Evolutionary conservation across 2,329 filamentous ascomycete species (phyloP).

Genomic region (Cladosporium velox): DNA sequence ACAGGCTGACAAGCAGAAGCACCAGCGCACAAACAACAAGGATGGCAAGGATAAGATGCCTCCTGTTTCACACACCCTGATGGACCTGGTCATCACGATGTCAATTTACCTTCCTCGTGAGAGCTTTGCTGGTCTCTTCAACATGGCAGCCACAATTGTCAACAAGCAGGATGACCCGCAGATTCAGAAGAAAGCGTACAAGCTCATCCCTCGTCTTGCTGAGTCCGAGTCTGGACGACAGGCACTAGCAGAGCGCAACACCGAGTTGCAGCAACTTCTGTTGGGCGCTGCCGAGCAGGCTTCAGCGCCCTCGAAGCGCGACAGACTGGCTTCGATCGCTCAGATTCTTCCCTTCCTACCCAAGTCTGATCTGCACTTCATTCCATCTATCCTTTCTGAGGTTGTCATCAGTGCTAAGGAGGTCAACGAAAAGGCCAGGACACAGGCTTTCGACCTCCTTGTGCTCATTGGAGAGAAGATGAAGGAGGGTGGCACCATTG

Average conservation of each 20-base stretch:
- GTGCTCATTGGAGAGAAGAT: conserved; percentile 87
- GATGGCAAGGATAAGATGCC: conserved; percentile 73
- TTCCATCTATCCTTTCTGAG: conserved; percentile 86
- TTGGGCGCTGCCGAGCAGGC: conserved; percentile 80
- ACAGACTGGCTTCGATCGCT: conserved; percentile 79
- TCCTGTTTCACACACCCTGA: conserved; percentile 88
- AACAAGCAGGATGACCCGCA: conserved; percentile 82
- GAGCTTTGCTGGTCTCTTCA: conserved; percentile 82
- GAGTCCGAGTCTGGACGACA: conserved; percentile 74
- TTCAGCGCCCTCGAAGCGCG: conserved; percentile 79
- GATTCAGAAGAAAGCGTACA: conserved; percentile 98
- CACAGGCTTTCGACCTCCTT: conserved; percentile 84
- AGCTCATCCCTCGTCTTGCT: conserved; percentile 87
- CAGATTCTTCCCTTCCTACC: conserved; percentile 80
- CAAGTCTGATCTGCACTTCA: conserved; percentile 80
- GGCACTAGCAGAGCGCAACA: conserved; percentile 74
- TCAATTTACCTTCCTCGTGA: conserved; percentile 87
- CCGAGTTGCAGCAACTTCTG: conserved; percentile 79
- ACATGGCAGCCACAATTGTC: conserved; percentile 80
- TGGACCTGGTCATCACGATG: conserved; percentile 96
- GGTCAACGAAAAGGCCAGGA: conserved; percentile 91
- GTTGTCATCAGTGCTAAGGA: conserved; percentile 97
- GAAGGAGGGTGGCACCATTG: conserved; percentile 71
- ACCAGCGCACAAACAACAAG: conserved; percentile 41
- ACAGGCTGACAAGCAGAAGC: conserved; percentile 62